phyloP scores from a whole-genome alignment of 371 early-diverging fungal species.

The Mortierella sp. region DNA sequence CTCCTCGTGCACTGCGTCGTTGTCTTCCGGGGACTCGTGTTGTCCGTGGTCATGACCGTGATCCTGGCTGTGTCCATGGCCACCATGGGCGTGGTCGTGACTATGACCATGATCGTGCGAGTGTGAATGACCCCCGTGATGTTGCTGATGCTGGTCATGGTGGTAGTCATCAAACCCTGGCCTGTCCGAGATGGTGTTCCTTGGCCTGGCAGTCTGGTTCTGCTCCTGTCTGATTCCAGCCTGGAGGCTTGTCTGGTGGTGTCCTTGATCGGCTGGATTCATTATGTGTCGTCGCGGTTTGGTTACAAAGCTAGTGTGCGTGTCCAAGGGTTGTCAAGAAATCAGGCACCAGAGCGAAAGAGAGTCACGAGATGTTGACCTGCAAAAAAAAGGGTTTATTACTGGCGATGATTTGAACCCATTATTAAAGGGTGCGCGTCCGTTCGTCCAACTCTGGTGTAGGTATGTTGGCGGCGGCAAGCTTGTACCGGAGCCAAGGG shows the following conservation, averaged over 20 bases:
- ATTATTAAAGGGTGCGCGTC: neutral
- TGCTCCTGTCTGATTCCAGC: constrained; percentile 33
- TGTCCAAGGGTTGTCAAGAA: neutral
- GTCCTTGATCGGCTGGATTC: constrained; percentile 23
- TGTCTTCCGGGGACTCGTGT: constrained; percentile 8
- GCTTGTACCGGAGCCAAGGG: constrained; percentile 29
- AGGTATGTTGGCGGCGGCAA: neutral
- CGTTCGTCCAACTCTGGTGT: constrained; percentile 9
- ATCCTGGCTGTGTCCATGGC: constrained; percentile 43
- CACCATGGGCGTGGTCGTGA: constrained; percentile 3
- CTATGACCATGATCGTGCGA: constrained; percentile 28
- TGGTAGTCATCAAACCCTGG: neutral
- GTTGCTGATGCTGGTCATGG: constrained; percentile 11
- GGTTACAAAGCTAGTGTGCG: neutral
- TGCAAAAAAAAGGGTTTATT: neutral
- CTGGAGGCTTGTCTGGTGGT: constrained; percentile 25
- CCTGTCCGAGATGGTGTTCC: constrained; percentile 17
- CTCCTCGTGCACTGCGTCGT: constrained; percentile 58
- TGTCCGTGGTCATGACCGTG: constrained; percentile 23
- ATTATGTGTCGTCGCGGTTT: neutral
- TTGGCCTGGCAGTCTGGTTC: neutral
- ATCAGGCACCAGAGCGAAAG: neutral
- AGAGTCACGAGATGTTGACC: neutral
- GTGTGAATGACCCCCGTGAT: constrained; percentile 13
- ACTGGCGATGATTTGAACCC: neutral